phyloP scores from a whole-genome alignment of 2,329 filamentous ascomycete species.

The Corinectria fuckeliana region DNA sequence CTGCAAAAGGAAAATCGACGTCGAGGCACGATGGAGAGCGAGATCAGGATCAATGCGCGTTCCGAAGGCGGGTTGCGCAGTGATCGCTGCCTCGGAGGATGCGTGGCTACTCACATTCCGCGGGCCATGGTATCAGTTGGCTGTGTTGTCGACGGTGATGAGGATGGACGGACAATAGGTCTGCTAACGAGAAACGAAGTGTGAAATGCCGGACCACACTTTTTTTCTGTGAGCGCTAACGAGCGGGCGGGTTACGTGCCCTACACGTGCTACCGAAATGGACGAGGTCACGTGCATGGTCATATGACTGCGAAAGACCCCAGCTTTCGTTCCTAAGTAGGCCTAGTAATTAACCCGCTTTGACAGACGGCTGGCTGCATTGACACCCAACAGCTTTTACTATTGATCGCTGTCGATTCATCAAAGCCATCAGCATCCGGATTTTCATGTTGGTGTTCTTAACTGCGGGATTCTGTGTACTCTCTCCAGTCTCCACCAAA shows the following conservation, averaged over 20 bases:
- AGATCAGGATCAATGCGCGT: constrained; percentile 16
- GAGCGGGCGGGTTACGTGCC: constrained; percentile 44
- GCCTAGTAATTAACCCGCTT: no score
- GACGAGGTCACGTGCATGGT: constrained; percentile 19
- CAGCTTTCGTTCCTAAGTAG: no score
- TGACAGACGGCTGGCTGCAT: neutral
- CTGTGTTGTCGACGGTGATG: constrained; percentile 47
- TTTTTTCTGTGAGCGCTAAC: constrained; percentile 42
- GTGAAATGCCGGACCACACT: constrained; percentile 40
- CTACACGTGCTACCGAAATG: constrained; percentile 33
- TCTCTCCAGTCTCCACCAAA: constrained; percentile 8
- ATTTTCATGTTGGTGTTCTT: constrained; percentile 1
- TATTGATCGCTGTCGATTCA: neutral
- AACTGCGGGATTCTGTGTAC: constrained; percentile 14
- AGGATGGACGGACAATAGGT: constrained; percentile 38
- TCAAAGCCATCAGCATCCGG: neutral
- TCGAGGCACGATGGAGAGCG: constrained; percentile 1
- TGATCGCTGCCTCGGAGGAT: constrained; percentile 14
- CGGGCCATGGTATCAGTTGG: constrained; percentile 65
- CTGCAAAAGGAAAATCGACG: constrained; percentile 16
- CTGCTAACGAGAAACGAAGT: constrained; percentile 33
- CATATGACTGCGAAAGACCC: constrained; percentile 7
- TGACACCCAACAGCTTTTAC: neutral
- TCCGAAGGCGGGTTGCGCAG: neutral
- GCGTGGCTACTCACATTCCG: constrained; percentile 60